Base-by-base conservation (phyloP, 2,329 filamentous ascomycete genomes). In the Aspergillus persii region DNA sequence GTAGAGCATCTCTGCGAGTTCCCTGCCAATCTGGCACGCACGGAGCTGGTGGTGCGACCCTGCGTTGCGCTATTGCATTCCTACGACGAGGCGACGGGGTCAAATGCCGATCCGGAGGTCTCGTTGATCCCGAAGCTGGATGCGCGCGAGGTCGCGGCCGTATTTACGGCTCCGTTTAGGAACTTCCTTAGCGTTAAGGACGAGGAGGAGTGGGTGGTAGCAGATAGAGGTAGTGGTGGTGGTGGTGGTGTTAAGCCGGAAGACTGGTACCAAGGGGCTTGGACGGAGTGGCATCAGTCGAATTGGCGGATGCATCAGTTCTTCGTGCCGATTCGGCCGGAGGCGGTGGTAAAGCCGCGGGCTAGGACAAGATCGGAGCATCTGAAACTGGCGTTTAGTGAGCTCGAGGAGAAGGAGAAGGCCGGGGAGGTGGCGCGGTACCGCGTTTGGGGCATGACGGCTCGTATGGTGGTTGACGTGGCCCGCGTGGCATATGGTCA, bases 371-470 rank as follows among this genome's bases (percentile, higher is more conserved):
- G 59, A 51, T 72, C 72, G 57, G 76, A 76, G 58, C 77, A 71
- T 46, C 76, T 85, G 71, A 77, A 79, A 55, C 59, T 61, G 29
- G 71, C 72, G 8, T 71, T 73, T 36, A 69, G 67, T 33, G 58
- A 71, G 30, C 67, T 83, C 15, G 79, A 84, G 58, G 79, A 83
- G 63, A 79, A 79, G 61, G 77, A 82, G 60, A 73, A 76, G 9
- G 71, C 76, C 3, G 79, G 80, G 2, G 69, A 74, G 8, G 65
- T 82, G 49, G 78, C 78, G 47, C 81, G 89, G 41, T 96, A 95
- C 76, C 87, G 90, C 66, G 92, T 98, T 4, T 97, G 93, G 84
- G 94, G 94, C 15, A 94, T 98, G 91, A 98, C 94, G 55, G 94
- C 92, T 2, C 82, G 92, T 54, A 94, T 98, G 56, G 74, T 97